Evolutionary conservation across 805 yeast genomes (phyloP).

Genomic region (Ogataea dorogensis): DNA sequence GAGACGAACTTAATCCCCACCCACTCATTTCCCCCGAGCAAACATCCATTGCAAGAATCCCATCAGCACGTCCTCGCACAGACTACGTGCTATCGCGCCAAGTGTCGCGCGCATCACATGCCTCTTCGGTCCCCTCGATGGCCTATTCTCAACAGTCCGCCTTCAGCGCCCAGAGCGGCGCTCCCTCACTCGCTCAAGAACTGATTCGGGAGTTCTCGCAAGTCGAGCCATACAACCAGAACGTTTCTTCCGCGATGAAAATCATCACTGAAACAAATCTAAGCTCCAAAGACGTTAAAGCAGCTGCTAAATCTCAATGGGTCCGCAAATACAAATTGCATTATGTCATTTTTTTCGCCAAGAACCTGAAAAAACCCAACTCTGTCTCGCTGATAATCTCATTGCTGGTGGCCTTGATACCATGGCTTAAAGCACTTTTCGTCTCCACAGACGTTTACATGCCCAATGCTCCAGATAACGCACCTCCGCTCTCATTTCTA

Average conservation of each 20-base stretch:
- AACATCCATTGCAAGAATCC: constrained; percentile 27
- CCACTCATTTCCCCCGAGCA: constrained; percentile 11
- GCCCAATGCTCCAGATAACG: constrained; percentile 45
- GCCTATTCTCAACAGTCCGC: constrained; percentile 3
- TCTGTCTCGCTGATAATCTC: constrained; percentile 47
- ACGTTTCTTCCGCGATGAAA: constrained; percentile 28
- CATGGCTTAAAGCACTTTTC: constrained; percentile 51
- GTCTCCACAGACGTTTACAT: constrained; percentile 32
- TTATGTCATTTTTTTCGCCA: constrained; percentile 34
- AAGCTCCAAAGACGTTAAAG: constrained; percentile 25
- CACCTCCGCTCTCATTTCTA: constrained; percentile 54
- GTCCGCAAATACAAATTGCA: constrained; percentile 31
- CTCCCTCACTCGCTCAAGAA: constrained; percentile 29
- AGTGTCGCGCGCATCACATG: constrained; percentile 5
- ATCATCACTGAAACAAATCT: constrained; percentile 37
- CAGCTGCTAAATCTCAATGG: constrained; percentile 28
- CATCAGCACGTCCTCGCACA: constrained; percentile 30
- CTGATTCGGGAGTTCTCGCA: constrained; percentile 36
- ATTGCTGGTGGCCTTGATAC: constrained; percentile 50
- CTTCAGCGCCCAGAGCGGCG: constrained; percentile 8
- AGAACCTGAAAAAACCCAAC: constrained; percentile 49
- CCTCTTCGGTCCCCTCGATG: constrained; percentile 7
- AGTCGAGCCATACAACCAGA: constrained; percentile 33
- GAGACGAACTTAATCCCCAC: constrained; percentile 14
- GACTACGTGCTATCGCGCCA: constrained; percentile 4